Evolutionary conservation across 805 yeast genomes (phyloP), one percentile per base, ranked within the genome.

Genomic region (Metschnikowia proteae): DNA sequence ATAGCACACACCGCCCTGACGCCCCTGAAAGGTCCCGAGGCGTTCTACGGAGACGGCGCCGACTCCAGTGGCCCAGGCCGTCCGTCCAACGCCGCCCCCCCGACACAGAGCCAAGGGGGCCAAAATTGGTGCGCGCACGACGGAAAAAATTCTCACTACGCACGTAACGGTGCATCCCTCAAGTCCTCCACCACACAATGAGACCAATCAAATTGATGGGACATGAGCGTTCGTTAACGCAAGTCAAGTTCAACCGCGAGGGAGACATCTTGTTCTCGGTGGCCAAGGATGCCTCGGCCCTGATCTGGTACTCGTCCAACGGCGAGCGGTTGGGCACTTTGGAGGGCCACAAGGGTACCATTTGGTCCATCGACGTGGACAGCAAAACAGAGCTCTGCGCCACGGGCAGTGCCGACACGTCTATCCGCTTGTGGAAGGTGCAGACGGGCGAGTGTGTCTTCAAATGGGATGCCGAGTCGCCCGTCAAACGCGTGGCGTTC

Each of bases 261-360:
- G 99, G 99, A 40, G 99, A 94, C 68, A 71, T 94, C 58, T 79
- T 94, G 49, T 85, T 94, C 66, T 84, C 98, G 8, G 91, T 88
- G 36, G 89, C 97, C 55, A 90, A 94, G 70, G 99, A 94, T 78
- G 79, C 80, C 60, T 81, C 83, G 9, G 96, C 95, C 1, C 84
- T 91, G 41, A 84, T 92, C 53, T 95, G 98, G 97, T 94, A 80
- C 70, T 82, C 97, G 29, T 83, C 86, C 54, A 92, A 91, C 67
- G 99, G 99, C 61, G 99, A 94, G 73, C 82, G 98, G 68, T 71
- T 94, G 50, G 99, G 99, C 44, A 94, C 99, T 51, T 80, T 88
- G 58, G 82, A 73, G 49, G 77, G 77, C 34, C 98, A 94, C 68
- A 78, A 78, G 50, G 99, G 99, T 83, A 87, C 97, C 47, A 84